A percentile compares a stretch with the other conserved stretches of the same genome.
Conservation (phyloP, 257 asterid species). For the Scutellaria galericulata region DNA sequence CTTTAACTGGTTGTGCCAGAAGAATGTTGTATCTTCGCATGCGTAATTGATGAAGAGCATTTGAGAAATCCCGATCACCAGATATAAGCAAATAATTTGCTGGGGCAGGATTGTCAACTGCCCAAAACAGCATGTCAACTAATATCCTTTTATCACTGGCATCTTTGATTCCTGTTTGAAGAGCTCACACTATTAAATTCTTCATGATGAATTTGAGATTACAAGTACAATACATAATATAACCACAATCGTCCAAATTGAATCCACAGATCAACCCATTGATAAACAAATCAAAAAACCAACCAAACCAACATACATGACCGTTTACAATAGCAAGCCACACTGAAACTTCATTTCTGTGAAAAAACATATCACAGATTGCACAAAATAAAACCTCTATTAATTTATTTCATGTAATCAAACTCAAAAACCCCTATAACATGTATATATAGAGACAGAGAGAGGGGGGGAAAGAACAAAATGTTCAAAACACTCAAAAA, state of each 20-base stretch:
- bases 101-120: constrained; percentile 71
- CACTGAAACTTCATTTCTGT: too few species aligned
- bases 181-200: background rate
- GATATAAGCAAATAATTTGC: constrained; percentile 65
- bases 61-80: constrained; percentile 61
- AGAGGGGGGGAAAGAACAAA: background rate
- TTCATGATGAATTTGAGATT: too few species aligned
- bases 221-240: background rate
- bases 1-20: constrained; percentile 56
- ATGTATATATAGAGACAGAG: too few species aligned
- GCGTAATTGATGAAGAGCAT: constrained; percentile 63
- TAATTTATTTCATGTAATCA: background rate
- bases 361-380: background rate
- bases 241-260: background rate
- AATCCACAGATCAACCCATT: too few species aligned
- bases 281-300: too few species aligned
- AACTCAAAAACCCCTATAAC: background rate
- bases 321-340: too few species aligned
- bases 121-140: constrained; percentile 69
- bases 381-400: background rate
- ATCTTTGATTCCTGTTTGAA: constrained; percentile 54
- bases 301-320: too few species aligned
- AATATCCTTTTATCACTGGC: constrained; percentile 59
- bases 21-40: constrained; percentile 61
- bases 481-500: background rate